A percentile compares a stretch with the other conserved stretches of the same genome.
phyloP scores from a whole-genome alignment of 768 basidiomycete genomes.

The Mycena latifolia region DNA sequence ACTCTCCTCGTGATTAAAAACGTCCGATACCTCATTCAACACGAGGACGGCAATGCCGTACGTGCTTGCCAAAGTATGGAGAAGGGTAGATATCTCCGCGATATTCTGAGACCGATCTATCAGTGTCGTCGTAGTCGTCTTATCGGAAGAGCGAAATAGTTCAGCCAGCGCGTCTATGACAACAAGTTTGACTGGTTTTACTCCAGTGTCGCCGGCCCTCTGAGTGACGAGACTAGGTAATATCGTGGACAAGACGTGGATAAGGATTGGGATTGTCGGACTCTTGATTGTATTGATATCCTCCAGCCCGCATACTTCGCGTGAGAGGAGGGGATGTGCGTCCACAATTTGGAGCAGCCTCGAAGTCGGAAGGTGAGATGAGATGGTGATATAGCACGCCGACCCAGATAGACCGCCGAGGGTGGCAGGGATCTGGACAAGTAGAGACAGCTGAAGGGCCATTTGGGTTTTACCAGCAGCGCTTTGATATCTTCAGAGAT shows the following conservation, averaged over 20 bases:
- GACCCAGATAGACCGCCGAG: slow-evolving; percentile 74
- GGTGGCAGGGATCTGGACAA: slow-evolving; percentile 75
- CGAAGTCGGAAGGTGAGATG: slow-evolving; percentile 73
- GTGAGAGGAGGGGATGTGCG: slow-evolving; percentile 60
- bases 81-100: slow-evolving; percentile 70
- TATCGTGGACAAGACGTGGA: slow-evolving; percentile 65
- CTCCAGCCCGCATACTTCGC: slow-evolving; percentile 58
- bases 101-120: slow-evolving; percentile 81
- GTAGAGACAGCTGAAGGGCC: slow-evolving; percentile 84
- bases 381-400: slow-evolving; percentile 83
- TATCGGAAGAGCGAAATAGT: slow-evolving; percentile 77
- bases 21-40: slow-evolving; percentile 91
- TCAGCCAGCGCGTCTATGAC: slow-evolving; percentile 92
- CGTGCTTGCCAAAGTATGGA: slow-evolving; percentile 78
- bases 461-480: slow-evolving; percentile 96
- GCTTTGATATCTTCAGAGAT: slow-evolving; percentile 54
- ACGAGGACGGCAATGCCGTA: slow-evolving; percentile 82
- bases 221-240: slow-evolving; percentile 65
- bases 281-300: slow-evolving; percentile 74
- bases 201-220: slow-evolving; percentile 41
- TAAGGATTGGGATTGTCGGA: slow-evolving; percentile 65
- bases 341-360: slow-evolving; percentile 77
- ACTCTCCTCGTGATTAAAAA: slow-evolving; percentile 60
- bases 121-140: slow-evolving; percentile 71
- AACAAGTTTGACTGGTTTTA: slow-evolving; percentile 79